Conservation (phyloP, 2,329 filamentous ascomycete genomes). For the Epicoccum nigrum region DNA sequence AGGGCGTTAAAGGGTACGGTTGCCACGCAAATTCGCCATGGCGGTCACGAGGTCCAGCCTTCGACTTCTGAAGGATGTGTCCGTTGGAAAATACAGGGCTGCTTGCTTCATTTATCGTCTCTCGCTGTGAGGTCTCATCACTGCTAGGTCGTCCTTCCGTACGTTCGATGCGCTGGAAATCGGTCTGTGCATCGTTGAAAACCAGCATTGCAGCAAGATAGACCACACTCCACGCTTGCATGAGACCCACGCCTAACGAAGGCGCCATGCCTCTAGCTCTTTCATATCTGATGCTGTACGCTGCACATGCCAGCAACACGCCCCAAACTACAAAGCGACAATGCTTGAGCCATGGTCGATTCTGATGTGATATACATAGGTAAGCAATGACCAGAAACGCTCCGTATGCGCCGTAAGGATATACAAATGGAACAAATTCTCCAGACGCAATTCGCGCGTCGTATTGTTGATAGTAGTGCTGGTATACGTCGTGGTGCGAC, state of each 20-base stretch:
- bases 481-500: constrained; percentile 42
- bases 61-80: neutral
- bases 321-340: constrained; percentile 55
- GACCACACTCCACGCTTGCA: constrained; percentile 60
- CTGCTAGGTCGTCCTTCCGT: constrained; percentile 32
- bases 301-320: constrained; percentile 51
- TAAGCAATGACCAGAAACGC: constrained; percentile 54
- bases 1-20: constrained; percentile 54
- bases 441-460: constrained; percentile 48
- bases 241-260: constrained; percentile 62
- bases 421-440: constrained; percentile 51
- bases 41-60: constrained; percentile 36
- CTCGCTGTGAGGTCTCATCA: constrained; percentile 1
- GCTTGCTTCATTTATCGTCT: neutral
- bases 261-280: constrained; percentile 58
- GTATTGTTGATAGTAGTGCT: constrained; percentile 50
- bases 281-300: constrained; percentile 52
- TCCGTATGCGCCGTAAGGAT: constrained; percentile 51
- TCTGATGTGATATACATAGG: constrained; percentile 57
- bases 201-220: constrained; percentile 61
- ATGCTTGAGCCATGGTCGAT: constrained; percentile 47
- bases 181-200: constrained; percentile 60
- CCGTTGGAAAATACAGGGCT: neutral
- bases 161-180: constrained; percentile 63
- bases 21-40: constrained; percentile 59